Conservation (phyloP, 805 yeast genomes). For the Candida quercuum region DNA sequence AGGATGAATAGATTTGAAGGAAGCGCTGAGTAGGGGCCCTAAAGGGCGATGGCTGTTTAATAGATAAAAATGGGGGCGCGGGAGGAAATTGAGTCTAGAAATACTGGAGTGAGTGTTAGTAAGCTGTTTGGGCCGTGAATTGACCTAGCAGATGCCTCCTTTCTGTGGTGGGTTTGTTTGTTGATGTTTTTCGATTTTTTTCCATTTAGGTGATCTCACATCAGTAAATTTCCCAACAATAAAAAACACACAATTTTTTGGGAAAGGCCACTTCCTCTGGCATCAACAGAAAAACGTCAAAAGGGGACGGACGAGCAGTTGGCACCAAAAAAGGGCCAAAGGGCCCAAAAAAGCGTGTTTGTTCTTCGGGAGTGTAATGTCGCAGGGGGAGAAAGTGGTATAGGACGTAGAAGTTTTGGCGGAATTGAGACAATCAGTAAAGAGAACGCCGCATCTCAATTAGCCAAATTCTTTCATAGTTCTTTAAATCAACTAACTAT, state of each 20-base stretch:
- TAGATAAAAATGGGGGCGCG: neutral
- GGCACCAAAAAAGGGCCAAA: too few species aligned
- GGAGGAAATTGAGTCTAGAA: neutral
- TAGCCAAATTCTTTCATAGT: too few species aligned
- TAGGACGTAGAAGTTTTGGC: too few species aligned
- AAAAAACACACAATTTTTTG: neutral
- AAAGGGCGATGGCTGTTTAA: neutral
- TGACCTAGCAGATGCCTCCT: too few species aligned
- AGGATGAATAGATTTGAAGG: neutral
- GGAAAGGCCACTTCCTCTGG: neutral
- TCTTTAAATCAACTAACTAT: too few species aligned
- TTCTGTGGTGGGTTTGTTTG: neutral
- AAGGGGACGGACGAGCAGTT: neutral
- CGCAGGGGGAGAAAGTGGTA: too few species aligned
- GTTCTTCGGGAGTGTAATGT: too few species aligned
- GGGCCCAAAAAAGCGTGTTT: too few species aligned
- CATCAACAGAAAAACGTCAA: neutral
- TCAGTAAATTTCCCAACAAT: constrained; percentile 1
- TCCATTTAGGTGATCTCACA: neutral
- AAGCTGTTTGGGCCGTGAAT: neutral
- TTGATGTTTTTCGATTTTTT: neutral
- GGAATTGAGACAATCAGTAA: too few species aligned
- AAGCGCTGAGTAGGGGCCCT: neutral
- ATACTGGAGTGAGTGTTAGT: constrained; percentile 1
- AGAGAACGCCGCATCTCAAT: too few species aligned